phyloP scores from a whole-genome alignment of 768 basidiomycete genomes.

The Leccinum boreale region DNA sequence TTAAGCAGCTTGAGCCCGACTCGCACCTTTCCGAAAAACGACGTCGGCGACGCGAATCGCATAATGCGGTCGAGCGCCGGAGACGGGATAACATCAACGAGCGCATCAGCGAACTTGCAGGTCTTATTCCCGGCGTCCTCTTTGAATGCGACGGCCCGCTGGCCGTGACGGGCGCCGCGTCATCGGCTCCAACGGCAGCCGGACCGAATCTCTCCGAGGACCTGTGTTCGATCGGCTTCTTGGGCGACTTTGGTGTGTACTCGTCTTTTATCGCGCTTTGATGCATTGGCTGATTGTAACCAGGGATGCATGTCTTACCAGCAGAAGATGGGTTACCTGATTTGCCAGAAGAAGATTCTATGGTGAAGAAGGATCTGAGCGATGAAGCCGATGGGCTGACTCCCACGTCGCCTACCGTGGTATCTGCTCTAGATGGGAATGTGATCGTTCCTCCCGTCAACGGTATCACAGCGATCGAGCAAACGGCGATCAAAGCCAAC shows the following conservation, averaged over 20 bases:
- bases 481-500: constrained; percentile 75
- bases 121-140: constrained; percentile 83
- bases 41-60: constrained; percentile 74
- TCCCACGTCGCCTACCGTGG: constrained; percentile 19
- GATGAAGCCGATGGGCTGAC: constrained; percentile 27
- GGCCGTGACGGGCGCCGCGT: constrained; percentile 13
- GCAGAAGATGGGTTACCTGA: constrained; percentile 28
- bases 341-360: constrained; percentile 25
- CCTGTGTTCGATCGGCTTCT: constrained; percentile 17
- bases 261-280: not conserved
- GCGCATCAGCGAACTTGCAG: constrained; percentile 87
- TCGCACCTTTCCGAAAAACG: constrained; percentile 74
- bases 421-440: constrained; percentile 6
- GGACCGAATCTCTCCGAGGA: constrained; percentile 18
- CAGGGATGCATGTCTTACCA: constrained; percentile 26
- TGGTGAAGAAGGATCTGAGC: constrained; percentile 28
- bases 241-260: constrained; percentile 22
- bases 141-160: constrained; percentile 51
- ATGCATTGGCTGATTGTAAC: not conserved
- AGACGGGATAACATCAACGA: constrained; percentile 94
- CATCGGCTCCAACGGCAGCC: constrained; percentile 7
- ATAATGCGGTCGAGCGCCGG: constrained; percentile 89
- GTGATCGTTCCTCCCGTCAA: not conserved
- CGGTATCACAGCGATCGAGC: constrained; percentile 24
- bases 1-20: constrained; percentile 18